Conservation (phyloP, 331 rosid genomes). For the Quercus phellos region DNA sequence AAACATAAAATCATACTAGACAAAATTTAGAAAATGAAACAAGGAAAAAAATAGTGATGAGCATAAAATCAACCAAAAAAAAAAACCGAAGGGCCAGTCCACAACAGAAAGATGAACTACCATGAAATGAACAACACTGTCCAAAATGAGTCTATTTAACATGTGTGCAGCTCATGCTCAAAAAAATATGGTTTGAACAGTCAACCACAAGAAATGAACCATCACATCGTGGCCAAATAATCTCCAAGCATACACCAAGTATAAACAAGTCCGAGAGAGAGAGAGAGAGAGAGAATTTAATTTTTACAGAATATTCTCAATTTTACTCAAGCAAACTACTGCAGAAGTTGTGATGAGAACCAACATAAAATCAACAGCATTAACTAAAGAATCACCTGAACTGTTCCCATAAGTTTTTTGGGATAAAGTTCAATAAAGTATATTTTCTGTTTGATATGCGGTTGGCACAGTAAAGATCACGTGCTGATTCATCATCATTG, state of each 20-base stretch:
- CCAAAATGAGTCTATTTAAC: neutral
- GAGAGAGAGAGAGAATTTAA: neutral
- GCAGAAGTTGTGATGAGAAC: conserved; percentile 3
- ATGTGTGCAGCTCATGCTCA: neutral
- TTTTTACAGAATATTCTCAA: neutral
- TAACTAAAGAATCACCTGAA: conserved; percentile 62
- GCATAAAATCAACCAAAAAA: neutral
- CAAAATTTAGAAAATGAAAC: neutral
- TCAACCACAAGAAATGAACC: neutral
- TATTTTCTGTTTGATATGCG: conserved; percentile 86
- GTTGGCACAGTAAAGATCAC: conserved; percentile 60
- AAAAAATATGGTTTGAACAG: neutral
- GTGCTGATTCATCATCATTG: conserved; percentile 71
- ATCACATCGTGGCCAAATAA: neutral
- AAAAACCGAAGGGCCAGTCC: neutral
- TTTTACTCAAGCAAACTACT: neutral
- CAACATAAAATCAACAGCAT: conserved; percentile 17
- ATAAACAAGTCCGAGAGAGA: neutral
- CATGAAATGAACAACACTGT: neutral
- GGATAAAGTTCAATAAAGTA: conserved; percentile 79
- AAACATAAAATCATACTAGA: neutral
- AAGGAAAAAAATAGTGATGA: neutral
- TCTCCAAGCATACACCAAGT: neutral
- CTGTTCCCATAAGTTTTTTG: conserved; percentile 94
- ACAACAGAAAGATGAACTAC: neutral